These are phyloP conservation scores for Penicillium sp. DNA, from an alignment of 2,329 filamentous ascomycete genomes.

Conservation along the genomic window DNA sequence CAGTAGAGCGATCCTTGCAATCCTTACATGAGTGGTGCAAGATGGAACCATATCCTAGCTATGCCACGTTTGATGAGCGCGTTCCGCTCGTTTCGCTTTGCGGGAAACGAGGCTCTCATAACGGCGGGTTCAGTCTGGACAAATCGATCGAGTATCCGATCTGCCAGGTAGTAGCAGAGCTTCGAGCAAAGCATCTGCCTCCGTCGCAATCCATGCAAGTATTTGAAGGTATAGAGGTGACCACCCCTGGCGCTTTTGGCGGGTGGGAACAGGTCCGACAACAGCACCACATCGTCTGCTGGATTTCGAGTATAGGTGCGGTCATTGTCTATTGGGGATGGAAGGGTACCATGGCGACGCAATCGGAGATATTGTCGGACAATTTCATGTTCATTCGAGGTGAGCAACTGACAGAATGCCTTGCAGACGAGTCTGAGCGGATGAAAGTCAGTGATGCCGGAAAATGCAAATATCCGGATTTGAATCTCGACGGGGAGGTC, in stretches of 20 bases:
- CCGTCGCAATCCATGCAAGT: conserved; percentile 38
- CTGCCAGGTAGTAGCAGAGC: conserved; percentile 43
- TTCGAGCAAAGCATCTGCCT: conserved; percentile 42
- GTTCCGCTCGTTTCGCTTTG: conserved; percentile 34
- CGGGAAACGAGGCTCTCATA: conserved; percentile 34
- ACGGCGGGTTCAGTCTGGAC: conserved; percentile 32
- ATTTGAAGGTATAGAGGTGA: conserved; percentile 43
- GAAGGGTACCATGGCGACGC: conserved; percentile 44
- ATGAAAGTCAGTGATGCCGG: conserved; percentile 39
- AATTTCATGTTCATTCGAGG: conserved; percentile 40
- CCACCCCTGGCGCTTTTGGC: conserved; percentile 36
- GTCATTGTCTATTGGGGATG: conserved; percentile 38
- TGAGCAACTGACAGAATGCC: conserved; percentile 38
- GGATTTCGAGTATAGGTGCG: conserved; percentile 42
- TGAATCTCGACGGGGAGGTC: conserved; percentile 45
- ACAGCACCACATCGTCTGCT: conserved; percentile 44
- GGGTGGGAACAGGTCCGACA: conserved; percentile 46
- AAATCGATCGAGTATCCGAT: conserved; percentile 43
- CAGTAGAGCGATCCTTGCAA: neutral
- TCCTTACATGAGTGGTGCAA: conserved; percentile 44
- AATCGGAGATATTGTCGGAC: conserved; percentile 44
- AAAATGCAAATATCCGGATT: conserved; percentile 43
- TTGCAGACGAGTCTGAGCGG: conserved; percentile 42
- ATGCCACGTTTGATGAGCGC: conserved; percentile 36
- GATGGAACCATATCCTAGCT: conserved; percentile 38